phyloP scores from a whole-genome alignment of 75 land plant genomes.

The Isoetes taiwanensis region DNA sequence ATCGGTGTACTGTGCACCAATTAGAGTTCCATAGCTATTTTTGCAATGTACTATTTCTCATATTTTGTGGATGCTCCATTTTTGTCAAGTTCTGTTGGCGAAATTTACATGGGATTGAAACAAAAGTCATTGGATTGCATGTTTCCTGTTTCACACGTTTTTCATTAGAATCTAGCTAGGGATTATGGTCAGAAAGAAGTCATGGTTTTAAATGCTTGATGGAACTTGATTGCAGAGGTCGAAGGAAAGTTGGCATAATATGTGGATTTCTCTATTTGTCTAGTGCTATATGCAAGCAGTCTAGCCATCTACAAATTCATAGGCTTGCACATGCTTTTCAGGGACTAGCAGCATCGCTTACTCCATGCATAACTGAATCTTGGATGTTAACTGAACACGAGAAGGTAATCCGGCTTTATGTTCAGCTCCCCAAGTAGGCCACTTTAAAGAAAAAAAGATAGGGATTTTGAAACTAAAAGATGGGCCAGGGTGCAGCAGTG shows the following conservation, averaged over 20 bases:
- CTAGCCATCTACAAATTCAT: slow-evolving; percentile 19
- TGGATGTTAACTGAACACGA: slow-evolving; percentile 83
- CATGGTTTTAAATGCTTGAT: no score
- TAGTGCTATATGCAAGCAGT: slow-evolving; percentile 43
- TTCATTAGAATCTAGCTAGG: no score
- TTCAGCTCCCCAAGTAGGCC: not conserved
- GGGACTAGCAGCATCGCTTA: slow-evolving; percentile 41
- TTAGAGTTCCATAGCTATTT: no score
- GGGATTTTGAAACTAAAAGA: not conserved
- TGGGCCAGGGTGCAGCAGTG: not conserved
- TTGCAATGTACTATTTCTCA: not conserved
- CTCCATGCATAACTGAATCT: slow-evolving; percentile 57
- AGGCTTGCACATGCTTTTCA: slow-evolving; percentile 34
- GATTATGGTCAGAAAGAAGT: no score
- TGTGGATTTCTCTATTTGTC: slow-evolving; percentile 48
- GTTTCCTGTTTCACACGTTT: not conserved
- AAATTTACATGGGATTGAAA: not conserved
- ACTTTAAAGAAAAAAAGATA: not conserved
- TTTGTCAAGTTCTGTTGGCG: not conserved
- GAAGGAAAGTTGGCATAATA: slow-evolving; percentile 41
- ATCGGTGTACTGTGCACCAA: no score
- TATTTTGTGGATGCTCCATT: not conserved
- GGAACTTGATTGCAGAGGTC: slow-evolving; percentile 57
- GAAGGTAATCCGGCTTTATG: slow-evolving; percentile 28
- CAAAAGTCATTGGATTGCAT: not conserved